These are phyloP conservation scores for Cladosporium sp. DNA, from an alignment of 2,329 filamentous ascomycete species.

Conservation along the genomic window DNA sequence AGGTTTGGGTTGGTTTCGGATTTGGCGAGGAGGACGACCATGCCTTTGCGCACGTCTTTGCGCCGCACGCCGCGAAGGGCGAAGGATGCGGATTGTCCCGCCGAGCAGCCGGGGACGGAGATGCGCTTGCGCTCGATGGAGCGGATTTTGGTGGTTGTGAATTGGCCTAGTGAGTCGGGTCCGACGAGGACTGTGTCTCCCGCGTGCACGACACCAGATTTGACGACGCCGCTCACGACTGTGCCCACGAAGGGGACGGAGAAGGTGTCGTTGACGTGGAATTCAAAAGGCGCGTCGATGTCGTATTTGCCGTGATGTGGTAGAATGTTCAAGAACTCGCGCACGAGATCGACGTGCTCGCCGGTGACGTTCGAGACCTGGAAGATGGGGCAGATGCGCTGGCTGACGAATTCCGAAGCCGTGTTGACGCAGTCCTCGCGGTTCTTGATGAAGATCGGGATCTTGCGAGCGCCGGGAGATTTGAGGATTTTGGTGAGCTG, in stretches of 20 bases:
- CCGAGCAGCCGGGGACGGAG: constrained; percentile 77
- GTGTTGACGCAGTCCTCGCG: constrained; percentile 92
- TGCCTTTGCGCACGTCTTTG: constrained; percentile 94
- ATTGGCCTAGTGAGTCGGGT: constrained; percentile 85
- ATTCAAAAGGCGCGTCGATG: constrained; percentile 82
- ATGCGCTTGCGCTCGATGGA: constrained; percentile 96
- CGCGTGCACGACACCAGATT: constrained; percentile 74
- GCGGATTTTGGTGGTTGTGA: constrained; percentile 78
- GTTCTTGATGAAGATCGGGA: constrained; percentile 91
- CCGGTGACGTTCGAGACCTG: constrained; percentile 98
- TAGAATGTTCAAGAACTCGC: constrained; percentile 90
- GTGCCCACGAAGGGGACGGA: constrained; percentile 96
- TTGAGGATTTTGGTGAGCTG: constrained; percentile 93
- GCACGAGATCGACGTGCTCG: constrained; percentile 81
- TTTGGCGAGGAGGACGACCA: constrained; percentile 85
- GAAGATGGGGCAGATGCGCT: constrained; percentile 94
- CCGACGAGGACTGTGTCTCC: constrained; percentile 89
- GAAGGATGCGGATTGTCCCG: constrained; percentile 90
- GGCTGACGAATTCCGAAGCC: constrained; percentile 90
- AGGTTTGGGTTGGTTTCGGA: constrained; percentile 55
- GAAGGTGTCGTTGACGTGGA: constrained; percentile 96
- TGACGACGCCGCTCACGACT: constrained; percentile 91
- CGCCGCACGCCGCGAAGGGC: constrained; percentile 81
- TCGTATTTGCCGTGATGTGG: constrained; percentile 94
- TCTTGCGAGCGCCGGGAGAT: constrained; percentile 88